Evolutionary conservation across 805 yeast genomes (phyloP), one percentile per base, ranked within the genome.

Genomic region (Cyberlindnera subsufficiens): DNA sequence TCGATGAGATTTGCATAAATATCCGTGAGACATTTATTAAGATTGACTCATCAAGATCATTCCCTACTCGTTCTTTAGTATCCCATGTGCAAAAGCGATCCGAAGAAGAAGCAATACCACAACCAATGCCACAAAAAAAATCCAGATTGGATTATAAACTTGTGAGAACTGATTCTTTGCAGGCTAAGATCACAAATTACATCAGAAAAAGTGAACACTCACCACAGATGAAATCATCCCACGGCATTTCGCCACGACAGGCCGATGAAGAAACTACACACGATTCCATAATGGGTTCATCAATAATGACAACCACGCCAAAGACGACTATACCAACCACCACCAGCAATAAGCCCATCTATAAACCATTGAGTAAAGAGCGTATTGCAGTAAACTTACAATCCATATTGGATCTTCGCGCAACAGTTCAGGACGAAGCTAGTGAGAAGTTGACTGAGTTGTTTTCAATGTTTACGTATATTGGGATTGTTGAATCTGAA

Each of bases 401-500:
- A 10, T 82, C 91, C 50, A 69, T 91, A 2, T 59, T 65, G n/a
- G 66, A 69, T 3, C 69, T 93, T 5, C 63, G 82, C 18, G 58
- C 66, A 18, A 74, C 72, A 11, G 72, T 82, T 1, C 77, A 78
- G 35, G 50, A 52, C 0, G 47, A 60, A 0, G 64, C 75, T 0
- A 73, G 81, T 56, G 58, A 65, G n/a, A 71, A 72, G 5, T 62
- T 91, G 19, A 82, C 95, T 0, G 73, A 77, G 35, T 62, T 87
- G 2, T 79, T 91, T 60, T 72, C 82, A 8, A 77, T 84, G 42
- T 75, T 83, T 39, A 77, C 82, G 0, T 86, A 74, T 56, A 82
- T 93, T 8, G 99, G 99, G 0, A 64, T 91, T 3, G 90, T 86
- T 2, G 98, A 91, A 58, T 74, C 74, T 10, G 56, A 63, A 11